Base-by-base conservation (phyloP, 768 basidiomycete genomes). In the Artomyces pyxidatus region DNA sequence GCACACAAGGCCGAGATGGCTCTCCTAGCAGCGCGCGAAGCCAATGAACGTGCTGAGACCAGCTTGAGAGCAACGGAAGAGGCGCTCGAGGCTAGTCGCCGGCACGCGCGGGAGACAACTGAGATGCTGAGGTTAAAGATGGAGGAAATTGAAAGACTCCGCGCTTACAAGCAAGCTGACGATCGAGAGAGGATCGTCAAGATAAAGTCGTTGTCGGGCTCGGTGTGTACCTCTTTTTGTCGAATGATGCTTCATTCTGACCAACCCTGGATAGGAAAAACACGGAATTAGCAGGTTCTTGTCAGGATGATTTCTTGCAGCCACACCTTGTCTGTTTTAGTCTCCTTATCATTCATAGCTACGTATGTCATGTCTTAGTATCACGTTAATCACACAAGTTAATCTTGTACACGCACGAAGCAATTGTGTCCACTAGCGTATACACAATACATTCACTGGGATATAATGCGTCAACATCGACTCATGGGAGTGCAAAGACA, bases 81-180 rank as follows among this genome's bases (percentile, higher is more conserved):
- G 49, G 63, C 69, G 3, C 61, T 86, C 22, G 76, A 79, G 22
- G 68, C 68, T 1, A 66, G 75, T 17, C 71, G 75, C 38, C 69
- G 73, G 22, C 77, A 75, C 6, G 80, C 82, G 3, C 70, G 62
- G 45, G 74, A 81, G 45, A 72, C 77, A 21, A 85, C 83, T 1
- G 71, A 77, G 44, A 75, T 74, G 56, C 67, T 89, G 46, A 74
- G 80, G 44, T 80, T 81, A 47, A 89, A 88, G 70, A 74, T 75
- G n/a, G 72, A 76, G 47, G 85, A 89, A 58, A 74, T 91, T 2
- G 85, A 89, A 55, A 72, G 73, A 53, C 61, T 89, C 45, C 69
- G 85, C 26, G 68, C 71, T 17, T 72, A 80, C 57, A 81, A 83
- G 60, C 77, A 76, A 29, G 80, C 79, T 7, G 87, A 89, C 55